A percentile compares a stretch with the other conserved stretches of the same genome.
These are phyloP conservation scores for Phylloporus sp. DNA, from an alignment of 768 basidiomycete genomes.

Conservation along the genomic window DNA sequence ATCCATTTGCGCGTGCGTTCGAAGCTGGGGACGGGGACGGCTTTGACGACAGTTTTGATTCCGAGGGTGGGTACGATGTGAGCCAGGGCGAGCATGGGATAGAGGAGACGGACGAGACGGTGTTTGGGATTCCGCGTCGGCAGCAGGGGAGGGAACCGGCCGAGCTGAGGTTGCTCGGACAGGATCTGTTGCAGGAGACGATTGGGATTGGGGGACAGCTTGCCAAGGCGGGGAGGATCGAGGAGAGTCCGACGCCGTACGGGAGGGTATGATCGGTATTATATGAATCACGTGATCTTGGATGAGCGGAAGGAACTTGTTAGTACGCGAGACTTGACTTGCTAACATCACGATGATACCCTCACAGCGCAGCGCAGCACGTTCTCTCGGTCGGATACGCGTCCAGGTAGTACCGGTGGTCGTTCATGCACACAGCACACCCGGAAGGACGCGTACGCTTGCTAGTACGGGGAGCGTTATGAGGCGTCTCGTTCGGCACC, in stretches of 20 bases:
- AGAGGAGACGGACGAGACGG: slow-evolving; percentile 52
- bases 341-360: slow-evolving; percentile 25
- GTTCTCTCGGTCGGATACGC: slow-evolving; percentile 22
- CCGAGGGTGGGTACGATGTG: slow-evolving; percentile 34
- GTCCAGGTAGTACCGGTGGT: slow-evolving; percentile 6
- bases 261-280: slow-evolving; percentile 9
- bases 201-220: slow-evolving; percentile 54
- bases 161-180: slow-evolving; percentile 54
- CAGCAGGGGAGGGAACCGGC: slow-evolving; percentile 23
- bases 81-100: slow-evolving; percentile 12
- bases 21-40: slow-evolving; percentile 36
- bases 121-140: slow-evolving; percentile 58
- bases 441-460: slow-evolving; percentile 7
- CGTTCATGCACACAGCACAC: slow-evolving; percentile 5
- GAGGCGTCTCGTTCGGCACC: neutral
- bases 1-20: slow-evolving; percentile 52
- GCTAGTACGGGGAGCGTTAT: neutral
- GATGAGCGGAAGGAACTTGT: slow-evolving; percentile 25
- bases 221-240: slow-evolving; percentile 43
- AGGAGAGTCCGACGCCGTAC: slow-evolving; percentile 63
- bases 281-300: slow-evolving; percentile 16
- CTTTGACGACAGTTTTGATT: slow-evolving; percentile 51
- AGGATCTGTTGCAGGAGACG: slow-evolving; percentile 59
- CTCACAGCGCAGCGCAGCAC: slow-evolving; percentile 25
- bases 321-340: slow-evolving; percentile 1